Conservation (phyloP, 768 basidiomycete species). For the Termitomyces sp. region DNA sequence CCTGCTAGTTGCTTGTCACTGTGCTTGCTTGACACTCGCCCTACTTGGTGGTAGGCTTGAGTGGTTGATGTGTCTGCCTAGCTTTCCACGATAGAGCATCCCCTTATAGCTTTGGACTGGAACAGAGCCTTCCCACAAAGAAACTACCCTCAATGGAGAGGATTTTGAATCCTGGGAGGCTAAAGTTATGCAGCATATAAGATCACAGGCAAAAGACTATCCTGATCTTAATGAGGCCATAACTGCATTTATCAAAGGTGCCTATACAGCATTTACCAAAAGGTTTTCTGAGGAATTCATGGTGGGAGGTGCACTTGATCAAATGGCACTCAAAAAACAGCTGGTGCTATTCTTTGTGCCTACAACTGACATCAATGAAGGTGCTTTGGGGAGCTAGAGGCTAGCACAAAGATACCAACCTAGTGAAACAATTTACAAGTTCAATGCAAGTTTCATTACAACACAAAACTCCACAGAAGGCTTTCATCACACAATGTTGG, state of each 20-base stretch:
- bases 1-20: no score
- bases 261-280: slow-evolving; percentile 12
- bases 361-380: slow-evolving; percentile 20
- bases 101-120: neutral
- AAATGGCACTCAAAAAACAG: neutral
- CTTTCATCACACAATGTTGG: neutral
- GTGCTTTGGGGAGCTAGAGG: slow-evolving; percentile 14
- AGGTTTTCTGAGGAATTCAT: slow-evolving; percentile 17
- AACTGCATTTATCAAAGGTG: slow-evolving; percentile 19
- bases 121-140: neutral
- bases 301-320: slow-evolving; percentile 8
- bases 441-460: slow-evolving; percentile 10
- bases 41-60: no score
- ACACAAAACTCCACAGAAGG: neutral
- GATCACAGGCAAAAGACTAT: neutral
- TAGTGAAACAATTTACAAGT: slow-evolving; percentile 4
- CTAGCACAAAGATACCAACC: slow-evolving; percentile 2
- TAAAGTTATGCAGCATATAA: slow-evolving; percentile 11
- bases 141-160: slow-evolving; percentile 16
- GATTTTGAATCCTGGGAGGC: slow-evolving; percentile 8
- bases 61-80: no score
- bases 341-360: slow-evolving; percentile 10
- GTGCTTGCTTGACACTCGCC: no score
- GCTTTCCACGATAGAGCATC: no score
- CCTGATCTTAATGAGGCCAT: slow-evolving; percentile 12